A percentile compares a stretch with the other conserved stretches of the same genome.
Evolutionary conservation across 257 asterid genomes (phyloP).

Genomic region (Solanum arcanum): DNA sequence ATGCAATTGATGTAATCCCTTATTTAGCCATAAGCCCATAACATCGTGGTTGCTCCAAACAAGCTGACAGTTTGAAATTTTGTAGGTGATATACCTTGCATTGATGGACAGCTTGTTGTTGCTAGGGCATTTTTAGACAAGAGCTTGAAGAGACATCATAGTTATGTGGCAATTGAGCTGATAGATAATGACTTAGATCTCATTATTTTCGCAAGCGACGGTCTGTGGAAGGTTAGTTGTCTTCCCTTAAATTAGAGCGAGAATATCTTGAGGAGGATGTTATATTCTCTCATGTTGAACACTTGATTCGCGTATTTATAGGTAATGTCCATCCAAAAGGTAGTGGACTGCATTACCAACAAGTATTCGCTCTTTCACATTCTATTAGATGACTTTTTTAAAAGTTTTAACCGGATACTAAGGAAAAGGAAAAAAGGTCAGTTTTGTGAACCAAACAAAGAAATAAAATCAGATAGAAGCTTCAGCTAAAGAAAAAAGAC

Average conservation of each 20-base stretch:
- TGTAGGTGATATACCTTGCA: slow-evolving; percentile 89
- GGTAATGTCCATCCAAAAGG: slow-evolving; percentile 94
- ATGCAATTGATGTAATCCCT: background rate
- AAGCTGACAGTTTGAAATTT: background rate
- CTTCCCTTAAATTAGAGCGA: background rate
- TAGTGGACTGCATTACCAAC: slow-evolving; percentile 49
- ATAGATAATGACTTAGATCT: slow-evolving; percentile 65
- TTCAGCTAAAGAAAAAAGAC: too few relatives aligned
- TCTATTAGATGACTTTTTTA: too few relatives aligned
- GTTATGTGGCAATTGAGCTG: slow-evolving; percentile 34
- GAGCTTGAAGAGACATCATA: slow-evolving; percentile 74
- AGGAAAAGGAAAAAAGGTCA: too few relatives aligned
- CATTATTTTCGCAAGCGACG: slow-evolving; percentile 77
- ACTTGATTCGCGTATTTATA: background rate
- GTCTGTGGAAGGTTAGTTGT: slow-evolving; percentile 63
- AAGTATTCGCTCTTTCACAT: background rate
- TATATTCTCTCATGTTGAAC: background rate
- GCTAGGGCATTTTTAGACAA: slow-evolving; percentile 95
- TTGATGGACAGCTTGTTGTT: slow-evolving; percentile 87
- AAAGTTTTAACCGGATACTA: too few relatives aligned
- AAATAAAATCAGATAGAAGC: too few relatives aligned
- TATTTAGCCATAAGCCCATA: background rate
- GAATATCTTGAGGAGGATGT: background rate
- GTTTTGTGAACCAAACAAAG: too few relatives aligned
- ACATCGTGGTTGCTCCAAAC: background rate